These are phyloP conservation scores for Trichoderma endophyticum DNA, from an alignment of 2,329 filamentous ascomycete genomes.

Conservation along the genomic window DNA sequence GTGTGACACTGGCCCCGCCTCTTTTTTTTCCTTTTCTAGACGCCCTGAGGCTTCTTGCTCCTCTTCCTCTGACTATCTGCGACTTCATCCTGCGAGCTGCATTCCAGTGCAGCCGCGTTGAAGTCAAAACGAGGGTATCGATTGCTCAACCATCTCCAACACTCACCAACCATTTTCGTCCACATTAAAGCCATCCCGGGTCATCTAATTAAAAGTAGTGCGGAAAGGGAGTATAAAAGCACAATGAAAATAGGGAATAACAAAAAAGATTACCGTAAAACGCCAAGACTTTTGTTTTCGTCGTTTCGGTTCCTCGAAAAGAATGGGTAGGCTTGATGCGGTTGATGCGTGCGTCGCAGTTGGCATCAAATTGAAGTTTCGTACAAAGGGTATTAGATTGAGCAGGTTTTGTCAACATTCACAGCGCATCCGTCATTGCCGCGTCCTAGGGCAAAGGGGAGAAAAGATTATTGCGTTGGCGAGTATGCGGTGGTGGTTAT, in stretches of 20 bases:
- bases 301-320: conserved; percentile 13
- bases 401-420: conserved; percentile 22
- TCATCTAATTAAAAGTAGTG: conserved; percentile 16
- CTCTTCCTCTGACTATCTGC: neutral
- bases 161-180: conserved; percentile 12
- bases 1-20: neutral
- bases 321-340: conserved; percentile 1
- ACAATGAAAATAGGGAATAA: neutral
- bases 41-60: conserved; percentile 12
- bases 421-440: neutral
- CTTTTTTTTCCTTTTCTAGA: conserved; percentile 17
- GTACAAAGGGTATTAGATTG: conserved; percentile 31
- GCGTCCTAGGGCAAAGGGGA: neutral
- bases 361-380: conserved; percentile 18
- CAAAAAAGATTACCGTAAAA: neutral
- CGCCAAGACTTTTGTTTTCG: conserved; percentile 17
- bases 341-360: neutral
- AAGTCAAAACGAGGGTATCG: conserved; percentile 16
- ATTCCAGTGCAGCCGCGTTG: conserved; percentile 4
- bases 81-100: neutral
- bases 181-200: conserved; percentile 16
- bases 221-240: neutral
- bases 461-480: neutral
- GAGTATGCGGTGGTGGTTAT: neutral
- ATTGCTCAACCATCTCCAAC: conserved; percentile 4